Base-by-base conservation (phyloP, 2,329 filamentous ascomycete genomes). In the Pestalotiopsis fici region DNA sequence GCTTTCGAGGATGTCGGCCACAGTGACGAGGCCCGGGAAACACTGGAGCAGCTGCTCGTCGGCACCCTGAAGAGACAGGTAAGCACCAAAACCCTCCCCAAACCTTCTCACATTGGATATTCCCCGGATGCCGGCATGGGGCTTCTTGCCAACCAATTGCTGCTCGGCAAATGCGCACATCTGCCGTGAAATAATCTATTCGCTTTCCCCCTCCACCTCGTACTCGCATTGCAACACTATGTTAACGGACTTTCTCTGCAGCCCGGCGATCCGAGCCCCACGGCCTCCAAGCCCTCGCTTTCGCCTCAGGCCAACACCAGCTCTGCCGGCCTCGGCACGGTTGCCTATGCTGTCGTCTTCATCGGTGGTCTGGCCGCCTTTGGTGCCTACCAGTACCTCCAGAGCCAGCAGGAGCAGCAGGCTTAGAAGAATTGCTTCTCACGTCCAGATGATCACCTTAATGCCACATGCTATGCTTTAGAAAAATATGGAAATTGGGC, bases 1-100 rank as follows among this genome's bases (percentile, higher is more conserved):
- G 95, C 96, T 70, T 99, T 99, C 80, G 96, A 99, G 86, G 96
- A 99, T 83, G 96, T 99, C 77, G 96, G 96, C 78, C 96, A 99
- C 91, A 97, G 93, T 77, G 96, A 99, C 82, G 96, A 99, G 87
- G 96, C 96, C 73, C 92, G 96, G 73, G 95, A 98, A 86, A 95
- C 97, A 73, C 90, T 99, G 67, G 90, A 92, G 37, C 88, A 89
- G 77, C 85, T 97, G 72, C 82, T 90, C 64, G 87, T 96, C 73
- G 95, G 93, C 72, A 86, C 79, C 47, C 82, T 98, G 80, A 97
- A 97, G 90, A 89, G 93, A 81, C 80, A 88, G 86, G 93, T 97
- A 87, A 76, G 90, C 79, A 60, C 54, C 64, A 66, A 18, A 21
- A 35, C 28, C 37, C 13, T n/a, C 31, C 71, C n/a, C 15, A 21